Conservation (phyloP, 2,329 filamentous ascomycete genomes). For the Magnaporthales sp. region DNA sequence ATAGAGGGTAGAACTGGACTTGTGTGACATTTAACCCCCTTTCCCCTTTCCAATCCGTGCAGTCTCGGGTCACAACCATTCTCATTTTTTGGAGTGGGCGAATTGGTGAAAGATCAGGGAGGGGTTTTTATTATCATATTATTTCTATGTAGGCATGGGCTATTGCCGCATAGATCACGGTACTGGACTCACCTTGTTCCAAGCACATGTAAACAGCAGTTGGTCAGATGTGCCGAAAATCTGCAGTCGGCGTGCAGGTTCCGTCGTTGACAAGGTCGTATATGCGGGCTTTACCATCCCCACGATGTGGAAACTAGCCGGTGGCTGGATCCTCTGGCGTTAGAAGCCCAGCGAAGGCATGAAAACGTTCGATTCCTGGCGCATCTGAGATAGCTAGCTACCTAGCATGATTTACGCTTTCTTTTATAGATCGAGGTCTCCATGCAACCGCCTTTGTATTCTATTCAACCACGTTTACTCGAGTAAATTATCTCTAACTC, state of each 20-base stretch:
- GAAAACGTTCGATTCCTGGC: not conserved
- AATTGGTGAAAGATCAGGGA: too few relatives aligned
- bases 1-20: not conserved
- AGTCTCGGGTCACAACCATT: too few relatives aligned
- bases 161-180: not conserved
- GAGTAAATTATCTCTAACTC: not conserved
- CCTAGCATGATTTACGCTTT: not conserved
- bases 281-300: not conserved
- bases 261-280: not conserved
- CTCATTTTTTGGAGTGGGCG: too few relatives aligned
- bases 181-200: not conserved
- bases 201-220: not conserved
- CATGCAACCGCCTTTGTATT: not conserved
- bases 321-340: not conserved
- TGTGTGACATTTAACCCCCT: too few relatives aligned
- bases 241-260: not conserved
- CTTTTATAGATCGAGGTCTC: too few relatives aligned
- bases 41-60: too few relatives aligned
- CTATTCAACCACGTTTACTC: not conserved
- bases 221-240: not conserved
- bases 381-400: not conserved
- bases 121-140: constrained; percentile 9
- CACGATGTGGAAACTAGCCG: not conserved
- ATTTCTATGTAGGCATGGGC: not conserved
- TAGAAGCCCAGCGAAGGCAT: not conserved